These are phyloP conservation scores for Hypoxylon sp. DNA, from an alignment of 2,329 filamentous ascomycete genomes.

Conservation along the genomic window DNA sequence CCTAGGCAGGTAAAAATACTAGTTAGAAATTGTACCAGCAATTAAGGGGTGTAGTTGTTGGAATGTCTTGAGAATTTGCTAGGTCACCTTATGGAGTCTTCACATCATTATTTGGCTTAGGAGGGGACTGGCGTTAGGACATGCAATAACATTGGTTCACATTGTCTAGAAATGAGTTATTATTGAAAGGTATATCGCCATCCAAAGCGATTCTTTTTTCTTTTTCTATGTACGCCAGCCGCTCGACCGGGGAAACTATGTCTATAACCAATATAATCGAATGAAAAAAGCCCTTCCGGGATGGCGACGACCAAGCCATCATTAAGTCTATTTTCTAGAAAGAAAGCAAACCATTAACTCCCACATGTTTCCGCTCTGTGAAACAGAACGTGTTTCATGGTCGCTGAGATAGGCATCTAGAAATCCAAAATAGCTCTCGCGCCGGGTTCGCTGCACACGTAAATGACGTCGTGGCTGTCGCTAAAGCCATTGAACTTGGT, in stretches of 20 bases:
- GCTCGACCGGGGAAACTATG: constrained; percentile 19
- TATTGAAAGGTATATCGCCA: constrained; percentile 15
- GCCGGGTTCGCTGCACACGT: constrained; percentile 93
- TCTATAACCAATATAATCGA: constrained; percentile 36
- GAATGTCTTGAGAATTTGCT: not conserved
- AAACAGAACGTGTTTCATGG: not conserved
- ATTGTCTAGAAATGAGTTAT: not conserved
- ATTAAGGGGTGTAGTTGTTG: not conserved
- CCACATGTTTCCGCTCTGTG: not conserved
- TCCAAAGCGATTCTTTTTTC: constrained; percentile 22
- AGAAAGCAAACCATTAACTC: constrained; percentile 6
- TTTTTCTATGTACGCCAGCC: constrained; percentile 35
- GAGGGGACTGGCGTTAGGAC: not conserved
- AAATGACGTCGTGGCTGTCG: constrained; percentile 91
- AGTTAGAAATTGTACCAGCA: too few relatives aligned
- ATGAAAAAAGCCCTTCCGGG: constrained; percentile 29
- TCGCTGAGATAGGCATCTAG: constrained; percentile 10
- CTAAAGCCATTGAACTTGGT: constrained; percentile 98
- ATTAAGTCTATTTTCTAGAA: constrained; percentile 35
- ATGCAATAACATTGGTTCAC: not conserved
- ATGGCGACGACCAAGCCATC: constrained; percentile 19
- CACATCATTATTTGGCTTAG: not conserved
- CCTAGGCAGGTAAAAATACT: too few relatives aligned
- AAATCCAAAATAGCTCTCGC: constrained; percentile 78
- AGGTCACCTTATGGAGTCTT: not conserved